Conservation (phyloP, 1,139 yeast species). For the Entelexis sorbosivorans region DNA sequence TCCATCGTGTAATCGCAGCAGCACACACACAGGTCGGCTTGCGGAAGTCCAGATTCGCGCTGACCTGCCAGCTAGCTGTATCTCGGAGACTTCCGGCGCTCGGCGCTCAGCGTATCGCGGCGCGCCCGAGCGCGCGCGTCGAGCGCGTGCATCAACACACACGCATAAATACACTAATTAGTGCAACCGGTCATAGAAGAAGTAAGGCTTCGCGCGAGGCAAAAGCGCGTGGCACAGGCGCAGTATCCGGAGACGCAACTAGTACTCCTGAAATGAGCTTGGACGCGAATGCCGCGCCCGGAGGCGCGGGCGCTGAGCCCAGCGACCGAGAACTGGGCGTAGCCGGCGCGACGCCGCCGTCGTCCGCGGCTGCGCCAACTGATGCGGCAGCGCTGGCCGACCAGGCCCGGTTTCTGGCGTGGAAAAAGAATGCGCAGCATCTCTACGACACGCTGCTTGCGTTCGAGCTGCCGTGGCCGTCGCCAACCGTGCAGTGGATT, state of each 20-base stretch:
- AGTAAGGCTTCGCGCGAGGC: too few species aligned
- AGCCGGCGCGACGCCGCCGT: too few species aligned
- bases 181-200: too few species aligned
- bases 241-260: too few species aligned
- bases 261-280: too few species aligned
- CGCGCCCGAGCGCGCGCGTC: background rate
- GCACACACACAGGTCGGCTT: background rate
- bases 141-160: background rate
- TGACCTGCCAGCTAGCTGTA: background rate
- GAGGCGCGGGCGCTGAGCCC: too few species aligned
- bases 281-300: too few species aligned
- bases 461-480: constrained; percentile 53
- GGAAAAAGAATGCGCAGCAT: constrained; percentile 93
- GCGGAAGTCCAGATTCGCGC: background rate
- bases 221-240: too few species aligned
- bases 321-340: too few species aligned
- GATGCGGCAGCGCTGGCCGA: background rate
- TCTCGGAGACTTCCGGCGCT: background rate
- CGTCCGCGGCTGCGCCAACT: too few species aligned
- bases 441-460: constrained; percentile 71
- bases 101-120: background rate
- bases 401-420: constrained; percentile 59
- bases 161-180: background rate
- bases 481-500: constrained; percentile 36
- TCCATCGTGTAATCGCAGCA: background rate